phyloP scores from a whole-genome alignment of 1,284 basidiomycete genomes.

The Microbotryum silenes-acaulis region DNA sequence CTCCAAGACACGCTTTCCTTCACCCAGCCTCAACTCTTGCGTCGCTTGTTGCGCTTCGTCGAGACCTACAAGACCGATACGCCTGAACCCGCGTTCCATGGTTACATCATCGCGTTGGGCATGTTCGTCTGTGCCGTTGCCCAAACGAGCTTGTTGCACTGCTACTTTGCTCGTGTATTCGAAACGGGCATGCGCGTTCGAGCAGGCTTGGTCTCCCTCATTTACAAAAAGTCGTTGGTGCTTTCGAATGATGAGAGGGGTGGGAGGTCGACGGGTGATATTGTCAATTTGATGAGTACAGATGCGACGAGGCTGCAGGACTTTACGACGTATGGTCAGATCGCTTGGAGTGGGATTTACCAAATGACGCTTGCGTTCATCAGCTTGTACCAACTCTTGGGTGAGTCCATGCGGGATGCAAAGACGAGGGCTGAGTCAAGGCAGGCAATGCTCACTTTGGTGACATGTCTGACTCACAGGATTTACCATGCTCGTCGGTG shows the following conservation, averaged over 20 bases:
- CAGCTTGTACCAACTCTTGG: constrained; percentile 65
- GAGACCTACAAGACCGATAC: constrained; percentile 58
- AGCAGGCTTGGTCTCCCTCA: constrained; percentile 69
- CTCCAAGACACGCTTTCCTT: constrained; percentile 74
- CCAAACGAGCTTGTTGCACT: constrained; percentile 74
- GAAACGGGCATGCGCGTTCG: constrained; percentile 87
- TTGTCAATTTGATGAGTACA: constrained; percentile 86
- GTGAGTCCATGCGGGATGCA: constrained; percentile 54
- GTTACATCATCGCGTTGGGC: constrained; percentile 63
- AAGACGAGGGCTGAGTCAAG: constrained; percentile 45
- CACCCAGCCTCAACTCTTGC: constrained; percentile 79
- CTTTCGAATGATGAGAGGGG: constrained; percentile 75
- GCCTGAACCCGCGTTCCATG: constrained; percentile 45
- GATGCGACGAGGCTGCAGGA: constrained; percentile 74
- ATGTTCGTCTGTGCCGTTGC: constrained; percentile 72
- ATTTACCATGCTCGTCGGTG: constrained; percentile 57
- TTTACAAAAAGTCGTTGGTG: constrained; percentile 63
- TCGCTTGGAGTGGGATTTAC: constrained; percentile 46
- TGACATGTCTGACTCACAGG: not conserved
- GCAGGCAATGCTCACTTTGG: constrained; percentile 42
- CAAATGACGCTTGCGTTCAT: constrained; percentile 79
- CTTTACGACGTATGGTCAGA: constrained; percentile 34
- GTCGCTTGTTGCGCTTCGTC: constrained; percentile 72
- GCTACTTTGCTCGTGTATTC: constrained; percentile 76
- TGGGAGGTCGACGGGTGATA: constrained; percentile 71